Base-by-base conservation (phyloP, 371 early-diverging fungal species). In the Coemansia sp. region DNA sequence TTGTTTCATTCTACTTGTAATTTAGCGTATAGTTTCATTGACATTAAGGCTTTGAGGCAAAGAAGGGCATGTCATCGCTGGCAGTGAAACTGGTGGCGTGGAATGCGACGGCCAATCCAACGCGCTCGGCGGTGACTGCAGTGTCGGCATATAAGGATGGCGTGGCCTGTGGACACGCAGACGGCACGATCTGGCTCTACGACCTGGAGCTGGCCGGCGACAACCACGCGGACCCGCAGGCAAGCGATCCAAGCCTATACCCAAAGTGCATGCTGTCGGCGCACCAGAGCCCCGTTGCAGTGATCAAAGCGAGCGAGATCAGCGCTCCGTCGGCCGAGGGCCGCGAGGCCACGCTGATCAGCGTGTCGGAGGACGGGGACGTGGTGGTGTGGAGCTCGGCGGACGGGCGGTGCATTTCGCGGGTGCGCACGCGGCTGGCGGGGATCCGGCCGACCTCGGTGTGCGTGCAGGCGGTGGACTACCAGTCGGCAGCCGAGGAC, bases 181-280 rank as follows among this genome's bases (percentile, higher is more conserved):
- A 76, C 42, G 76, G 76, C 53, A 51, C 30, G 8, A 66, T 76
- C 38, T 76, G 76, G 76, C 74, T 76, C 5, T 76, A 76, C 55
- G 50, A 43, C 31, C 45, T 70, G 4, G 51, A 36, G 10, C 41
- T 30, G 3, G 38, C 59, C 16, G 12, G 20, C 10, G 10, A 14
- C n/a, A 54, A 35, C 34, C 40, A 34, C 26, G 26, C 26, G 26
- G 26, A 26, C 1, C 26, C 26, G 26, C 26, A 26, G 26, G 26
- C 26, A 26, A 26, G 26, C 26, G 26, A 26, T 26, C 26, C 26
- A 26, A 26, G 26, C 26, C 36, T 75, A n/a, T 35, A 49, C 9
- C 75, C 75, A 51, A 70, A 53, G 43, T 61, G 65, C 26, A 35
- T 72, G 43, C 53, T 75, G 6, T 51, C 67, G 3, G 66, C 59